Evolutionary conservation across 1,284 basidiomycete genomes (phyloP).

Genomic region (Puccinia horiana): DNA sequence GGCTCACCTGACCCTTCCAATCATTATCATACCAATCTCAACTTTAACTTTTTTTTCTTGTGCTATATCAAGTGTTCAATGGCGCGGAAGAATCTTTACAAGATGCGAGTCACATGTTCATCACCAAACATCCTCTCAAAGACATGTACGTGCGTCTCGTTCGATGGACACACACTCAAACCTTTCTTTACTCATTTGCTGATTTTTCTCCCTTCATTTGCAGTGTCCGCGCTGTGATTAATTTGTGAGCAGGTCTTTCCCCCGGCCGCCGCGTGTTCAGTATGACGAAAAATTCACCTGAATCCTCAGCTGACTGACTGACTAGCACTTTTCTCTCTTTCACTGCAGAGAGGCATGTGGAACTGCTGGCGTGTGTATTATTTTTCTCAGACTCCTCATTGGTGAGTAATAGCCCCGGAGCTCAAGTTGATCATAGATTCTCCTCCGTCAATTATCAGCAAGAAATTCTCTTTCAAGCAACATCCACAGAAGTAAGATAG

Average conservation of each 20-base stretch:
- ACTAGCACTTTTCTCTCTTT: constrained; percentile 62
- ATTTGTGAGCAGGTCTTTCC: constrained; percentile 72
- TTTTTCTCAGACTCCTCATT: neutral
- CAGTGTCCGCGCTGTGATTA: constrained; percentile 82
- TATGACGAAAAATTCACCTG: neutral
- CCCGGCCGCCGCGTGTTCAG: constrained; percentile 1
- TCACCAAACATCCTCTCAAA: constrained; percentile 36
- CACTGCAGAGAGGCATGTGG: constrained; percentile 43
- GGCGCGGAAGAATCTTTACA: constrained; percentile 77
- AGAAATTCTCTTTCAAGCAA: constrained; percentile 49
- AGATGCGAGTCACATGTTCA: constrained; percentile 40
- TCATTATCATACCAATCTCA: neutral
- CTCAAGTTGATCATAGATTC: neutral
- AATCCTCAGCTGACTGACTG: constrained; percentile 1
- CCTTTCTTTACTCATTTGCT: constrained; percentile 7
- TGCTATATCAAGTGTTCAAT: constrained; percentile 75
- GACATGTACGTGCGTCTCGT: constrained; percentile 15
- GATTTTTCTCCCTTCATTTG: constrained; percentile 46
- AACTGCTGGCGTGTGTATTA: constrained; percentile 32
- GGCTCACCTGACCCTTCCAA: neutral
- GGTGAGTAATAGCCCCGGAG: neutral
- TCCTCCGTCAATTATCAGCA: constrained; percentile 1
- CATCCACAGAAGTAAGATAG: constrained; percentile 31
- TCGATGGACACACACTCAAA: neutral
- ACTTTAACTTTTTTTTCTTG: neutral